Evolutionary conservation across 2,329 filamentous ascomycete genomes (phyloP), one percentile per base, ranked within the genome.

Genomic region (Neopestalotiopsis sp.): DNA sequence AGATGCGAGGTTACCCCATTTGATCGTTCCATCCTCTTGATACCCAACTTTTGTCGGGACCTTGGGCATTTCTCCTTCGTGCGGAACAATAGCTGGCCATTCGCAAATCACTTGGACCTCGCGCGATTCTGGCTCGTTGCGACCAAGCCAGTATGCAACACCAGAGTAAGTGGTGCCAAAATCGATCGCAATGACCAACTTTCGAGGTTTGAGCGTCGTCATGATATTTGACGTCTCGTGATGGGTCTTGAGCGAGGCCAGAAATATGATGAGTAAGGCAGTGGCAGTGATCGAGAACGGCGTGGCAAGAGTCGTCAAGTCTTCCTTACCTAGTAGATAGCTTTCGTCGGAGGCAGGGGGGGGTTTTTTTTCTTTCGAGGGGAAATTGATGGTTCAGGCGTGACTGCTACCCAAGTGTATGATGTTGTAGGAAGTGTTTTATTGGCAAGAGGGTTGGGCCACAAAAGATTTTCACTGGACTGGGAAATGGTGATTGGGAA

Each of bases 121-220:
- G 14, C 32, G n/a, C 32, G 34, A 62, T 17, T 62, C 59, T 24
- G 59, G 59, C 30, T 62, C 12, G 32, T 20, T 10, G n/a, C 32
- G 32, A 20, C 59, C 32, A 20, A 40, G 28, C 59, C 59, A 62
- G 20, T 40, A 62, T 5, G 30, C 59, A 20, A 62, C 34, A 38
- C 30, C 32, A 34, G 59, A 62, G 20, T 40, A 62, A 10, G 59
- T 62, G 13, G 59, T 62, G 17, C 59, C 59, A 9, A 40, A 62
- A 40, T 62, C 59, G 20, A 62, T 62, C 12, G 59, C 32, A 38
- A 62, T 40, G 13, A 62, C 59, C 30, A 62, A 32, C 32, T 62
- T 62, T n/a, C 59, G 59, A 59, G 30, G 57, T 3, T 14, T 34
- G 4, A 30, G 10, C 24, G 57, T 13, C 10, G 57, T 28, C 57